Conservation (phyloP, 2,329 filamentous ascomycete genomes). For the Bertia moriformis region DNA sequence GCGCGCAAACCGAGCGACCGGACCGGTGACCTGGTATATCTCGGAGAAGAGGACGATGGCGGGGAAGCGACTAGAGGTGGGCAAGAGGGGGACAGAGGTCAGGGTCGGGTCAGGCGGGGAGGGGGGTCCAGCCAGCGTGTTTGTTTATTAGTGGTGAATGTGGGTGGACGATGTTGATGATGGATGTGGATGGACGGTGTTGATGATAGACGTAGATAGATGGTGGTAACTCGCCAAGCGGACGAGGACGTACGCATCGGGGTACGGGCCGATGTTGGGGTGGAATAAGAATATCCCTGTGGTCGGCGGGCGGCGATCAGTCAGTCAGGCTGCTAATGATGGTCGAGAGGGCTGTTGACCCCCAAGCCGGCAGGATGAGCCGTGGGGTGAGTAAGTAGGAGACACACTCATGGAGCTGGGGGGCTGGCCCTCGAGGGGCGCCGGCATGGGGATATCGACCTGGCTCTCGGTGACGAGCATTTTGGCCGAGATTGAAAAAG, state of each 20-base stretch:
- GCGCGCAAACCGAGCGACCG: constrained; percentile 74
- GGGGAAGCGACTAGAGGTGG: constrained; percentile 65
- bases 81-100: constrained; percentile 3
- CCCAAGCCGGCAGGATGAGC: not conserved
- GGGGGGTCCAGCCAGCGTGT: not conserved
- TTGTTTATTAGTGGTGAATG: constrained; percentile 1
- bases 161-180: no score
- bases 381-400: no score
- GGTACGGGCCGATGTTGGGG: constrained; percentile 8
- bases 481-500: no score
- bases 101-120: not conserved
- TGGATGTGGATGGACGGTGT: not conserved
- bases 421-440: constrained; percentile 30
- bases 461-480: constrained; percentile 41
- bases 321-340: no score
- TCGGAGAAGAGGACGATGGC: constrained; percentile 82
- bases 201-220: not conserved
- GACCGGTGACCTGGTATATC: constrained; percentile 93
- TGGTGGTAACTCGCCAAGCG: not conserved
- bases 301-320: no score
- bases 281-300: not conserved
- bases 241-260: constrained; percentile 29
- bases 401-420: not conserved
- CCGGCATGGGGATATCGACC: constrained; percentile 31
- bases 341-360: not conserved